phyloP scores from a whole-genome alignment of 805 yeast species.

The Saccharomycopsis sp. region DNA sequence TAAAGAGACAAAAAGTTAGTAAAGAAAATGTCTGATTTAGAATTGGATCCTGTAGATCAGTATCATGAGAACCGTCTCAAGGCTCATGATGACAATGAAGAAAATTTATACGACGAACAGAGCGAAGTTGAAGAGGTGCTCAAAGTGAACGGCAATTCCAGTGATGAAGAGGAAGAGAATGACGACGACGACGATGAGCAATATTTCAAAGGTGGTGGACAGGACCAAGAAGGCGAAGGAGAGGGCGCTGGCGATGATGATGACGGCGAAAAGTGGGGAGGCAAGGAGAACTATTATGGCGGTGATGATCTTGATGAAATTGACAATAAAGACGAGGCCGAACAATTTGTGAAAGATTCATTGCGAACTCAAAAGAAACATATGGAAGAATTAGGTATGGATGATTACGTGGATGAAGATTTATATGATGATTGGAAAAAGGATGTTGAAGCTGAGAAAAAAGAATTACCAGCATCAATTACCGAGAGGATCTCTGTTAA shows the following conservation, averaged over 20 bases:
- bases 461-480: slow-evolving; percentile 25
- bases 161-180: slow-evolving; percentile 27
- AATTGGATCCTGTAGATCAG: slow-evolving; percentile 19
- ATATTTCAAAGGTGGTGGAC: slow-evolving; percentile 27
- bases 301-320: slow-evolving; percentile 38
- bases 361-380: slow-evolving; percentile 76
- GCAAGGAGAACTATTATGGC: slow-evolving; percentile 44
- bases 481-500: slow-evolving; percentile 33
- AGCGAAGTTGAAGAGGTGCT: slow-evolving; percentile 20
- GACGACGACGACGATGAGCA: slow-evolving; percentile 29
- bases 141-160: background rate
- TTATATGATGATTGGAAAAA: slow-evolving; percentile 74
- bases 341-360: slow-evolving; percentile 82
- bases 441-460: slow-evolving; percentile 42
- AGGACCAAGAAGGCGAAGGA: slow-evolving; percentile 25
- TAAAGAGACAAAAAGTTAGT: background rate
- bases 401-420: slow-evolving; percentile 71
- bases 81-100: slow-evolving; percentile 10
- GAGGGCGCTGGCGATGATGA: slow-evolving; percentile 30
- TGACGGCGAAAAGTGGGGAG: slow-evolving; percentile 40
- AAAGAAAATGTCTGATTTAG: slow-evolving; percentile 20
- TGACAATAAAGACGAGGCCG: slow-evolving; percentile 59
- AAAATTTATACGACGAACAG: background rate
- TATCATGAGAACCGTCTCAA: slow-evolving; percentile 12
- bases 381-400: slow-evolving; percentile 66